phyloP scores from a whole-genome alignment of 441 rosid species.

The Omphalea diandra region DNA sequence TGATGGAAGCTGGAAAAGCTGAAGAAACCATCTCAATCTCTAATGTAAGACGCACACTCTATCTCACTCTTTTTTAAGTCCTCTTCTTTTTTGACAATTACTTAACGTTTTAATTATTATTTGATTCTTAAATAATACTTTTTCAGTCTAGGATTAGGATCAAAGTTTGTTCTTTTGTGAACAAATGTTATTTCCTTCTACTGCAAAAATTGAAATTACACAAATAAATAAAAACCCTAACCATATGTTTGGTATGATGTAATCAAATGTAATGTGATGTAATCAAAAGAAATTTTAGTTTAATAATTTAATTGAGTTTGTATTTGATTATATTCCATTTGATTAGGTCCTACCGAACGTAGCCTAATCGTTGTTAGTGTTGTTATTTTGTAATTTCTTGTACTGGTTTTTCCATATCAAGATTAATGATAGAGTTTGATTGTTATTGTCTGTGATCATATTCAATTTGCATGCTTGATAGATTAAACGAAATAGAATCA shows the following conservation, averaged over 20 bases:
- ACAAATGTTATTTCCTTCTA: too few species aligned
- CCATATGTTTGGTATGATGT: too few species aligned
- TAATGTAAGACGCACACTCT: constrained; percentile 30
- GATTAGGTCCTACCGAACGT: too few species aligned
- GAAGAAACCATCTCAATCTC: constrained; percentile 44
- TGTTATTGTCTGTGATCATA: too few species aligned
- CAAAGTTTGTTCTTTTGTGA: neutral
- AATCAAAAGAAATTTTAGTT: too few species aligned
- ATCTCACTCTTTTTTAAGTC: neutral
- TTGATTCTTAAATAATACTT: neutral
- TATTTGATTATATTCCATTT: too few species aligned
- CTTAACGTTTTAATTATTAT: neutral
- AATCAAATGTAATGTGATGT: too few species aligned
- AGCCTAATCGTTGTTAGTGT: neutral
- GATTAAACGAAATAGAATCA: neutral
- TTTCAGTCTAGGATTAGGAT: neutral
- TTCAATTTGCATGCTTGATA: neutral
- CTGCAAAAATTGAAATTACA: neutral
- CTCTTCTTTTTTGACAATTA: neutral
- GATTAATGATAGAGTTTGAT: neutral
- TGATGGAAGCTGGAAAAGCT: constrained; percentile 46
- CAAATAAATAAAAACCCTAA: neutral
- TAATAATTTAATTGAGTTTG: too few species aligned
- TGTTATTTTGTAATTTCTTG: too few species aligned
- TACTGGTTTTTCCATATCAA: too few species aligned